Percentiles rank a stretch among this genome's conserved stretches.
These are phyloP conservation scores for Candida quercuum DNA, from an alignment of 805 yeast species.

Conservation along the genomic window DNA sequence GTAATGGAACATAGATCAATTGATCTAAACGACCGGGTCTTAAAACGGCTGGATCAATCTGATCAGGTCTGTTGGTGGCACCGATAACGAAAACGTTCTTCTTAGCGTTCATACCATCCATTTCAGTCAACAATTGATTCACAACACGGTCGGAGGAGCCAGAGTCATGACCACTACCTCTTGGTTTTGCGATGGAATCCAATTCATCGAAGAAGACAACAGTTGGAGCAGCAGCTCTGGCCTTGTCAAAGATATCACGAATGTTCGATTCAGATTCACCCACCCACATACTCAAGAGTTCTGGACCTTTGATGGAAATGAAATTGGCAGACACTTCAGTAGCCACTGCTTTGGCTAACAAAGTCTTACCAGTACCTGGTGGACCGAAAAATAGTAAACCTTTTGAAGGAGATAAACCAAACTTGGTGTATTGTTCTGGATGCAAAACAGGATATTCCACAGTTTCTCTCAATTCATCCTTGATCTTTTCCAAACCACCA, in stretches of 20 bases:
- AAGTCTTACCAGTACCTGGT: conserved; percentile 99
- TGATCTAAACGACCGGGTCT: conserved; percentile 99
- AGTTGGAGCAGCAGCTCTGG: conserved; percentile 99
- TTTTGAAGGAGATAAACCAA: conserved; percentile 95
- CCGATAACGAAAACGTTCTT: conserved; percentile 98
- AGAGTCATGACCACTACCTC: conserved; percentile 97
- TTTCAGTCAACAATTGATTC: conserved; percentile 91
- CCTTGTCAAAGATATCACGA: conserved; percentile 96
- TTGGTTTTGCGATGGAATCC: conserved; percentile 95
- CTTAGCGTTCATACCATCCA: conserved; percentile 99
- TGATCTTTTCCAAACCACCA: conserved; percentile 96
- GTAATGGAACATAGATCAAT: conserved; percentile 96
- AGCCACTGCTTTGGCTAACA: conserved; percentile 98
- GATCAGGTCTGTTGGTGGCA: conserved; percentile 99
- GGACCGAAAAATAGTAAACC: conserved; percentile 99
- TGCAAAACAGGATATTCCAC: conserved; percentile 98
- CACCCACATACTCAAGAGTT: conserved; percentile 95
- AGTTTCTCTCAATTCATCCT: conserved; percentile 95
- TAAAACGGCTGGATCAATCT: conserved; percentile 95
- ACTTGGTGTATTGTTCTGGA: conserved; percentile 97
- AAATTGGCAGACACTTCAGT: conserved; percentile 98
- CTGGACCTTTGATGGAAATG: conserved; percentile 96
- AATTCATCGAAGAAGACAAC: conserved; percentile 97
- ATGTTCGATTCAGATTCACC: conserved; percentile 98
- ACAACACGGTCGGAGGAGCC: conserved; percentile 97